These are phyloP conservation scores for Arctium minus DNA, from an alignment of 129 eudicot genomes.

Conservation along the genomic window DNA sequence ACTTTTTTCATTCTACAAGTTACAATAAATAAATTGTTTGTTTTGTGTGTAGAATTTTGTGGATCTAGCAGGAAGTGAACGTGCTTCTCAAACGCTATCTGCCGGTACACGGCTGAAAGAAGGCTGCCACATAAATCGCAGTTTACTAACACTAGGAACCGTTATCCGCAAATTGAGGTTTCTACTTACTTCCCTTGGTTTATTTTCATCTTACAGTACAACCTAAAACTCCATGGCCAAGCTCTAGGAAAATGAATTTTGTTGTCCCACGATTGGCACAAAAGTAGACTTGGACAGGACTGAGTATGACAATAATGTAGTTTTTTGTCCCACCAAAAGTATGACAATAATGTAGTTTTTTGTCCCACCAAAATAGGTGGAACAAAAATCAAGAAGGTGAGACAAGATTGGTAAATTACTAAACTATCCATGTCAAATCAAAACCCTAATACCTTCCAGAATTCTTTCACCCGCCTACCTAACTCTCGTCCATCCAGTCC, in stretches of 20 bases:
- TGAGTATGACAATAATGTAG: neutral
- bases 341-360: neutral
- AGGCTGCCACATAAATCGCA: slow-evolving; percentile 40
- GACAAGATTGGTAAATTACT: neutral
- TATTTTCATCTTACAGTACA: slow-evolving; percentile 1
- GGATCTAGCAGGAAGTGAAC: slow-evolving; percentile 42
- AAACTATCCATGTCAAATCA: neutral
- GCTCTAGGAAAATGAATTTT: neutral
- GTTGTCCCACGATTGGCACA: neutral
- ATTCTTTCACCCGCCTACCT: neutral
- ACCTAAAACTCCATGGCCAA: neutral
- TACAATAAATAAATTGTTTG: neutral
- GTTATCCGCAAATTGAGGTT: slow-evolving; percentile 41
- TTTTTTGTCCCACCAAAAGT: neutral
- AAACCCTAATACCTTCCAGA: neutral
- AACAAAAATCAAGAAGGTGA: neutral
- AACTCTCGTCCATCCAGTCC: neutral
- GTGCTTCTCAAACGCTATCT: slow-evolving; percentile 32
- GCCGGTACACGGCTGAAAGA: slow-evolving; percentile 38
- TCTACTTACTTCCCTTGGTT: neutral
- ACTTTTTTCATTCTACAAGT: neutral
- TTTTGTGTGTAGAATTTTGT: slow-evolving; percentile 31
- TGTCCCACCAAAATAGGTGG: neutral
- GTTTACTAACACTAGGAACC: slow-evolving; percentile 38
- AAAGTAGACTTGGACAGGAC: neutral